Conservation (phyloP, 2,329 filamentous ascomycete genomes). For the Colletotrichum horii region DNA sequence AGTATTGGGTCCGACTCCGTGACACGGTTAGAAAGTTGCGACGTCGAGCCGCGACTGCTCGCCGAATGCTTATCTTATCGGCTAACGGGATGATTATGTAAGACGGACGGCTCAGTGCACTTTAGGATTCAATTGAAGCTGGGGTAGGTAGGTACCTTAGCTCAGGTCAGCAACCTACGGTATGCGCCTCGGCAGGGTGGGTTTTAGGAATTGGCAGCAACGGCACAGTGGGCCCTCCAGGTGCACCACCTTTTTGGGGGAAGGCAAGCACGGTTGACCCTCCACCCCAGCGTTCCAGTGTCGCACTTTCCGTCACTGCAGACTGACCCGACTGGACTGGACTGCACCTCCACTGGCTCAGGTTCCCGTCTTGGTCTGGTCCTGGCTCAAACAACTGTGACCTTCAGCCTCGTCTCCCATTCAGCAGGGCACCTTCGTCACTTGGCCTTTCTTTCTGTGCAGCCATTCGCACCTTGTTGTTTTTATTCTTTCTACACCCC, state of each 20-base stretch:
- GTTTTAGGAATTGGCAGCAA: neutral
- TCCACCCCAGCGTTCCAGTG: constrained; percentile 2
- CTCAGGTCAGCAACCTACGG: neutral
- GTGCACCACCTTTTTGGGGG: neutral
- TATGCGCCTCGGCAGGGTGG: neutral
- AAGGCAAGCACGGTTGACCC: neutral
- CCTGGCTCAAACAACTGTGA: neutral
- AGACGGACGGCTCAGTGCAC: neutral
- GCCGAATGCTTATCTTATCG: neutral
- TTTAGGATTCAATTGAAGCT: neutral
- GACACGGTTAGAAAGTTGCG: neutral
- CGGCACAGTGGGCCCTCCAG: neutral
- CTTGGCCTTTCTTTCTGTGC: neutral
- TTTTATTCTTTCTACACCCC: neutral
- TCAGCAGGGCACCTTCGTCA: neutral
- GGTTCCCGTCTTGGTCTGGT: neutral
- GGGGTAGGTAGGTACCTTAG: too few species aligned
- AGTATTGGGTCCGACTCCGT: neutral
- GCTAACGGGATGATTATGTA: neutral
- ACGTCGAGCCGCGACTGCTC: neutral
- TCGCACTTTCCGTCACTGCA: constrained; percentile 22
- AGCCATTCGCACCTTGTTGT: neutral
- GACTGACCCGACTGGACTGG: neutral
- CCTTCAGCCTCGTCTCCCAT: constrained; percentile 8
- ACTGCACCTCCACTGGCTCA: neutral